Percentiles rank a stretch among this genome's conserved stretches.
Conservation (phyloP, 208 protist genomes). For the Wallacemonas rigidus region DNA sequence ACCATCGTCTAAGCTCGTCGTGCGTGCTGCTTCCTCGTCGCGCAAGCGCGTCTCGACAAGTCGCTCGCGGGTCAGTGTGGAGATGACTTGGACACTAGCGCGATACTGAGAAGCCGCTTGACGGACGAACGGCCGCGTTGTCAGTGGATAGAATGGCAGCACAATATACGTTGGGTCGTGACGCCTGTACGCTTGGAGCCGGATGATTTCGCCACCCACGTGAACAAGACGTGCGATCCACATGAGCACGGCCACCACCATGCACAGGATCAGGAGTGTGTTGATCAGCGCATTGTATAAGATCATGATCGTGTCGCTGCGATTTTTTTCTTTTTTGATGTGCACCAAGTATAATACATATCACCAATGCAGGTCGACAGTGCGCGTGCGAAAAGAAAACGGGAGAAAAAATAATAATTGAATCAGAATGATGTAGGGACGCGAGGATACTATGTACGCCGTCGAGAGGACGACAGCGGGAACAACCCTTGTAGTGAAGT, state of each 20-base stretch:
- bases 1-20: not conserved
- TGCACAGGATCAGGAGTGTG: conserved; percentile 29
- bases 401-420: not conserved
- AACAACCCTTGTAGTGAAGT: no score
- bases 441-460: no score
- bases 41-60: conserved; percentile 10
- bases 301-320: conserved; percentile 29
- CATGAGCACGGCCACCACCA: conserved; percentile 31
- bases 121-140: conserved; percentile 47
- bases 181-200: conserved; percentile 24
- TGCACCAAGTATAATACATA: not conserved
- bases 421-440: no score
- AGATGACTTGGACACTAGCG: conserved; percentile 13
- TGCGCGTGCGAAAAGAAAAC: not conserved
- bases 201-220: conserved; percentile 24
- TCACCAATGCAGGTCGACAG: no score
- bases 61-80: conserved; percentile 7
- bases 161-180: conserved; percentile 37
- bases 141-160: conserved; percentile 50
- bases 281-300: conserved; percentile 39
- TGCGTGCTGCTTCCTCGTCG: conserved; percentile 2
- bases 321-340: not conserved
- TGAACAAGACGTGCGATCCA: conserved; percentile 21
- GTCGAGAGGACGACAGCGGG: no score
- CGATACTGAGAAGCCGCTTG: conserved; percentile 40